Evolutionary conservation across 805 yeast species (phyloP).

Genomic region (Lipomyces mesembrius): DNA sequence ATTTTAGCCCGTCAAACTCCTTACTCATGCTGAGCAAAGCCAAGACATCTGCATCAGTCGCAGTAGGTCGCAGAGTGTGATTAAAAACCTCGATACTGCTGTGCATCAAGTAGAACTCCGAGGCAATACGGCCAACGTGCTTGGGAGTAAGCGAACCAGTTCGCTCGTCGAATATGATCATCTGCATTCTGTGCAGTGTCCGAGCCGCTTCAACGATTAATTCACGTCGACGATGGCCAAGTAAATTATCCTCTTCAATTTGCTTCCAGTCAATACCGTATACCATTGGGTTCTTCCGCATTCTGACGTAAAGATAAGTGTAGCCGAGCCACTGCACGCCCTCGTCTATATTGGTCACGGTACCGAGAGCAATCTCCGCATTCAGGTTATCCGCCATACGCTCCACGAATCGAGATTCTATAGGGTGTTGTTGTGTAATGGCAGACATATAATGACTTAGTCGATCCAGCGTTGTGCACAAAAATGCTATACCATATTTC

Average conservation of each 20-base stretch:
- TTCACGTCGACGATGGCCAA: conserved; percentile 71
- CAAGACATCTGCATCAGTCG: conserved; percentile 89
- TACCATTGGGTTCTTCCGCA: conserved; percentile 90
- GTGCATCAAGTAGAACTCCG: conserved; percentile 86
- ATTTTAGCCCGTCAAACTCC: conserved; percentile 88
- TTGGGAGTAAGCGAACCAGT: conserved; percentile 80
- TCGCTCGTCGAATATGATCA: conserved; percentile 89
- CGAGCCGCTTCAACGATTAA: conserved; percentile 82
- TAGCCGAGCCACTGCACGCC: conserved; percentile 98
- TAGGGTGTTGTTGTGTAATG: conserved; percentile 93
- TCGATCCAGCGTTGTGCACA: conserved; percentile 80
- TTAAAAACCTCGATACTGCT: conserved; percentile 89
- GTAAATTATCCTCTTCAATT: conserved; percentile 76
- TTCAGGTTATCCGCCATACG: conserved; percentile 89
- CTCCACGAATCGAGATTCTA: conserved; percentile 79
- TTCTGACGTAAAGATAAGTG: conserved; percentile 89
- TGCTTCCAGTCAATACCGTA: conserved; percentile 92
- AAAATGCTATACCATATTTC: conserved; percentile 86
- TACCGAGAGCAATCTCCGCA: conserved; percentile 95
- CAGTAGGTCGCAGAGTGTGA: conserved; percentile 77
- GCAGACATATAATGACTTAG: conserved; percentile 87
- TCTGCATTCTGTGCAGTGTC: conserved; percentile 81
- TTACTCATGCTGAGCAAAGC: conserved; percentile 89
- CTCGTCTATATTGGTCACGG: conserved; percentile 91
- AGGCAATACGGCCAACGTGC: conserved; percentile 91